Evolutionary conservation across 768 basidiomycete genomes (phyloP), one percentile per base, ranked within the genome.

Genomic region (Mycena rebaudengoi): DNA sequence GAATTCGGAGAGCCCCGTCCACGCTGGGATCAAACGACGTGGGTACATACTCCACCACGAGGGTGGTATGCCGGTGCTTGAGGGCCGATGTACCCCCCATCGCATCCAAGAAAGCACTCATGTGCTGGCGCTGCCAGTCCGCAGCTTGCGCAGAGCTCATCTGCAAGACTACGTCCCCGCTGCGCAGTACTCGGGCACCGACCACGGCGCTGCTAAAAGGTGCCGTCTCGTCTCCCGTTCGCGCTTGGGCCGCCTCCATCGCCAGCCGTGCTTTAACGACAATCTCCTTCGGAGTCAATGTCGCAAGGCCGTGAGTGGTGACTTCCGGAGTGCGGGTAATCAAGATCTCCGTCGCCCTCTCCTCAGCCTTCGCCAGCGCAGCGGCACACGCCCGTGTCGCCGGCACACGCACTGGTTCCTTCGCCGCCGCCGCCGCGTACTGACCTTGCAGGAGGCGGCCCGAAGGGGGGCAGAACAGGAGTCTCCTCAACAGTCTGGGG

Each of bases 151-250:
- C 48, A 0, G 61, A 29, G 28, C 58, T 60, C 0, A 74, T 23
- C 14, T 71, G 60, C 5, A 68, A 56, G 5, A 72, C n/a, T 0
- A 74, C 37, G 0, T 65, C 62, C 4, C 71, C 68, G 13, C 67
- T 65, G 18, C 50, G n/a, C 11, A 70, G 35, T 6, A 50, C 37
- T 18, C 40, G 43, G 11, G 68, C 73, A 1, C 53, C 63, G 5
- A 70, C 50, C 25, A 73, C 63, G 2, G 46, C 4, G 29, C 23
- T 10, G 20, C 4, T 23, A 7, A 16, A 12, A 3, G 55, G 32
- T 3, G n/a, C 37, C 7, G 26, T 32, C 21, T 44, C 30, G 44
- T 37, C 32, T 2, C 40, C 54, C 10, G 20, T 25, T 0, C 4
- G 26, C 11, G 4, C 30, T n/a, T 7, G 14, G 2, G 35, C 55